Evolutionary conservation across 2,329 filamentous ascomycete species (phyloP).

Genomic region (Stemphylium lycopersici): DNA sequence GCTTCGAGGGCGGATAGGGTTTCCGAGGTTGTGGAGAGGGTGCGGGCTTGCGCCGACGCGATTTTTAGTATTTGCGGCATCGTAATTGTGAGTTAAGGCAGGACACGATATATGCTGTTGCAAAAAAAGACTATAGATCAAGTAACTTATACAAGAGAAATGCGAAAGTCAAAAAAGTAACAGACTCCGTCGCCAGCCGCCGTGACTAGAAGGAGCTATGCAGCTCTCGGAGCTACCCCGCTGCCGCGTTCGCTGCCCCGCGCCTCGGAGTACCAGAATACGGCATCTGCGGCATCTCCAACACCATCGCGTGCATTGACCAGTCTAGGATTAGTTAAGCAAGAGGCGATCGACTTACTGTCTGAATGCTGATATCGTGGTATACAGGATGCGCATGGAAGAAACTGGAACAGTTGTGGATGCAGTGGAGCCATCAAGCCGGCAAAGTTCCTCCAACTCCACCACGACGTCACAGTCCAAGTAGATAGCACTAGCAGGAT

Average conservation of each 20-base stretch:
- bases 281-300: neutral
- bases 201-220: no score
- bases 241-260: neutral
- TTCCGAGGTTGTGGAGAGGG: constrained; percentile 54
- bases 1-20: constrained; percentile 71
- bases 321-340: neutral
- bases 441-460: constrained; percentile 5
- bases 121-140: neutral
- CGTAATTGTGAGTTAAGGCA: neutral
- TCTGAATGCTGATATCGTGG: neutral
- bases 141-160: neutral
- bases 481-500: constrained; percentile 2
- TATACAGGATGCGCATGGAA: neutral
- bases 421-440: constrained; percentile 4
- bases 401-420: neutral
- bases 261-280: neutral
- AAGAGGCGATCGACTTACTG: neutral
- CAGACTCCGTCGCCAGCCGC: no score
- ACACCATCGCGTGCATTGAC: neutral
- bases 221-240: constrained; percentile 6
- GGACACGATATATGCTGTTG: neutral
- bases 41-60: constrained; percentile 57
- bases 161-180: no score
- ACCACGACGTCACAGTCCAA: constrained; percentile 12
- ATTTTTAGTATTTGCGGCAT: constrained; percentile 56